Base-by-base conservation (phyloP, 352 stramenopile species). In the Phytophthora boehmeriae region DNA sequence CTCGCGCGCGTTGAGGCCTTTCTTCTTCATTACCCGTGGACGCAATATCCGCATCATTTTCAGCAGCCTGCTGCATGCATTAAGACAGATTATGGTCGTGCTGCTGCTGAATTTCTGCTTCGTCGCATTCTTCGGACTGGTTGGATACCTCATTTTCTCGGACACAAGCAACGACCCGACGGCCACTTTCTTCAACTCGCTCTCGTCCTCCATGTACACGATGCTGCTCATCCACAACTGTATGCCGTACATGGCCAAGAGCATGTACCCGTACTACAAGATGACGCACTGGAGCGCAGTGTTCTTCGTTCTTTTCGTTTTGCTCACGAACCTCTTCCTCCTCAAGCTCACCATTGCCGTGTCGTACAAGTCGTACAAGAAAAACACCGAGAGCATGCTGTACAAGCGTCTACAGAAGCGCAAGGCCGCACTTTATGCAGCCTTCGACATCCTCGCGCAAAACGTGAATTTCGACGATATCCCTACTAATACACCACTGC, bases 31-130 rank as follows among this genome's bases (percentile, higher is more conserved):
- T 49, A 76, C 81, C 10, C 68, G 86, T 30, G 78, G 86, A 9
- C 75, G 86, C 49, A 94, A 94, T 51, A 88, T 94, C 28, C 86
- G 86, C 43, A 88, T 94, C 44, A 92, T 94, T 50, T 94, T 94
- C 54, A 86, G 76, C 27, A 94, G 86, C 46, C 92, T 86, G 42
- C 46, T 94, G 34, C 86, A 88, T 30, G 86, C 86, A 8, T 56
- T 94, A 51, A 66, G 83, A 5, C 77, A 94, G 38, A 83, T 94
- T 20, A 32, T 88, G 46, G 78, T 94, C 34, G 79, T 94, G 50
- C 61, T 94, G 30, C 54, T 76, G 41, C 51, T 94, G 36, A 83
- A 75, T 48, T 88, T 89, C 39, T 92, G 80, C 59, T 84, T 94
- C 61, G 78, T 94, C 22, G 71, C 65, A 2, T 94, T 94, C 66